Evolutionary conservation across 164 flowering plant species (phyloP), one percentile per base, ranked within the genome.

Genomic region (Vitis rotundifolia): DNA sequence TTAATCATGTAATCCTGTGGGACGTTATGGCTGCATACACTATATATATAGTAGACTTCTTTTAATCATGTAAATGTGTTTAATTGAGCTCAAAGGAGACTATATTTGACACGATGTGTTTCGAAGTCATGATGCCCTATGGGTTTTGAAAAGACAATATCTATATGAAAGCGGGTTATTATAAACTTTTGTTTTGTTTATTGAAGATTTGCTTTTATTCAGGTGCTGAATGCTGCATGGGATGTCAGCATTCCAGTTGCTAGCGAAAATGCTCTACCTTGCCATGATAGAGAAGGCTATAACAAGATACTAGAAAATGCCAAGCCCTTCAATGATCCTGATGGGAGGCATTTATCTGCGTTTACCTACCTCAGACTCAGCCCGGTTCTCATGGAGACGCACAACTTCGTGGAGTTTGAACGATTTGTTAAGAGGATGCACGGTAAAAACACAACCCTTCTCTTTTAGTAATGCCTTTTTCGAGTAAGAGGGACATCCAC

Each of bases 161-260:
- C 5, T 31, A 31, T 31, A 31, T 7, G 44, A 31, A 22, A 31
- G 44, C 44, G 5, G 44, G 44, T 31, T 2, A 31, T 31, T 31
- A 31, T 22, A 22, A 22, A 22, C 26, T 22, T 31, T 31, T 31
- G 44, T 31, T 31, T 31, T 6, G 44, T 4, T 31, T 31, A 31
- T 6, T 4, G 7, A 31, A 31, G 44, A 31, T 31, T 31, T 31
- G 44, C 44, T 31, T 31, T 31, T 6, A 4, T 72, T 55, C 78
- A 95, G 99, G 91, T 91, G 73, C 67, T 88, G 74, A 95, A 95
- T 84, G 91, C 97, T 81, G 98, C 95, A n/a, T 89, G 97, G 99
- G 99, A 94, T 81, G 90, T 56, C 62, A 16, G 79, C 70, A 61
- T 89, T 65, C 91, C 83, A 28, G 85, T 89, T 69, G 84, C 86